Evolutionary conservation across 345 rosid species (phyloP), one percentile per base, ranked within the genome.

Genomic region (Populus nigra): DNA sequence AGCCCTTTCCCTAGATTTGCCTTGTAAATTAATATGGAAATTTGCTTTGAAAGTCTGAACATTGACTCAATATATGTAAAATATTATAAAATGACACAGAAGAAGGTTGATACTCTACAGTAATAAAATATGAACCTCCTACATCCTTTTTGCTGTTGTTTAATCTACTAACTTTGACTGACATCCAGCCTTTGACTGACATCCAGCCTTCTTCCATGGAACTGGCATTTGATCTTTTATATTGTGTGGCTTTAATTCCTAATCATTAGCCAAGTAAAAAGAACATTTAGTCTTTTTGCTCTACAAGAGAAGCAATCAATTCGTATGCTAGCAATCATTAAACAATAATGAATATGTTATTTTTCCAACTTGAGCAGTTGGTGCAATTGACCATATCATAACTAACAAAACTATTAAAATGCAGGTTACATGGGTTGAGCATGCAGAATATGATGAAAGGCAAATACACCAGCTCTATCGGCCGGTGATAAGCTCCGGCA

Each of bases 401-500:
- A 36, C 38, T 11, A 33, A 16, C 25, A 59, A 22, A 59, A 73
- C 27, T 9, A 50, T 67, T 29, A 17, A 22, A n/a, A 23, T 79
- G 82, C 80, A 96, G 99, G 98, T 96, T 59, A 94, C 96, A 8
- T 96, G 99, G 99, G 92, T 94, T n/a, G 99, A 96, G 77, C 96
- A 92, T 80, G 90, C 93, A 17, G 98, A 96, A 62, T 96, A 92
- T 57, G 99, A 94, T 0, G 97, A 91, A 76, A 88, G 83, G 70
- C 91, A 76, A 68, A 83, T 87, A 27, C 97, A 94, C 78, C 95
- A 89, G 15, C 91, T 91, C 13, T 96, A 88, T 81, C 88, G 91
- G 2, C 92, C 91, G 0, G 71, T 92, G 45, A 67, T 96, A 17
- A 83, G 86, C 61, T 88, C 92, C 0, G 95, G 99, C 38, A 83